phyloP scores from a whole-genome alignment of 257 asterid genomes.

The Paulownia fortunei region DNA sequence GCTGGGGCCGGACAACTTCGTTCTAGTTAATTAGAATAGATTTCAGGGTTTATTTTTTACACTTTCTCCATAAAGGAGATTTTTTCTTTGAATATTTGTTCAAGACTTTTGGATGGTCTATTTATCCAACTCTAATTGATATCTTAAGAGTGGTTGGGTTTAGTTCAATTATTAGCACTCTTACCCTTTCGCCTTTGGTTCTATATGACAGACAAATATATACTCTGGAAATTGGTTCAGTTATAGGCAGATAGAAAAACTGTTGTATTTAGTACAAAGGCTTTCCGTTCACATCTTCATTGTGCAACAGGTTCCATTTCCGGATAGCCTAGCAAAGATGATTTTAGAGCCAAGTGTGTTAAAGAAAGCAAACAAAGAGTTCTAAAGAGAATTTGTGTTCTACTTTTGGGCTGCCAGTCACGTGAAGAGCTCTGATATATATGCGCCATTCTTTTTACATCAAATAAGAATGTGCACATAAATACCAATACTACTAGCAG shows the following conservation, averaged over 20 bases:
- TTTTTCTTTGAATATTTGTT: slow-evolving; percentile 9
- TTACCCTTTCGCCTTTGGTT: neutral
- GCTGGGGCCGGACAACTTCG: neutral
- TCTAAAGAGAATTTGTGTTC: neutral
- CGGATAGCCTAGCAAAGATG: neutral
- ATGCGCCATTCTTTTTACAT: neutral
- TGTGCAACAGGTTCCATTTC: neutral
- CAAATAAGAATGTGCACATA: neutral
- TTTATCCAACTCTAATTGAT: neutral
- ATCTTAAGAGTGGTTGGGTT: neutral
- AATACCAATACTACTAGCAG: neutral
- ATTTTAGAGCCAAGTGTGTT: neutral
- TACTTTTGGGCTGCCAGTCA: neutral
- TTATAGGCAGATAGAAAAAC: neutral
- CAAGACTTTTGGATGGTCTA: neutral
- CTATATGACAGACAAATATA: neutral
- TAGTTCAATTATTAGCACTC: neutral
- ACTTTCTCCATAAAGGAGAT: neutral
- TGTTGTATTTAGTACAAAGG: neutral
- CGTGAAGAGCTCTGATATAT: neutral
- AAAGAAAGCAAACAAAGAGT: neutral
- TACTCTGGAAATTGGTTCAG: neutral
- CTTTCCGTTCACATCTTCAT: neutral
- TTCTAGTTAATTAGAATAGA: neutral
- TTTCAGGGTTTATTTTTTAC: neutral